Conservation (phyloP, 331 rosid species). For the Rosa hybrid region DNA sequence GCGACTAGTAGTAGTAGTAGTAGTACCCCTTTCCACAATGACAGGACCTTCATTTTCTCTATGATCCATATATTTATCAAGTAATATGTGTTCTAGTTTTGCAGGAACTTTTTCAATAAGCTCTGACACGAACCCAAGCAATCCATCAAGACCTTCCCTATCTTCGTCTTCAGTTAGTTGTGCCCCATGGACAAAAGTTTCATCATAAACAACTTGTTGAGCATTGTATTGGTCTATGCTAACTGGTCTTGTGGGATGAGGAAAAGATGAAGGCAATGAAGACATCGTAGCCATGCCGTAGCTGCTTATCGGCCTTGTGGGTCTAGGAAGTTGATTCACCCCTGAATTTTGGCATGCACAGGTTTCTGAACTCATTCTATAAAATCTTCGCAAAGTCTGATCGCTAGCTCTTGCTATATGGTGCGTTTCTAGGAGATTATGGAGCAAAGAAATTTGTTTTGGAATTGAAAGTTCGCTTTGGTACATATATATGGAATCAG, state of each 20-base stretch:
- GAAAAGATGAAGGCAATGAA: not conserved
- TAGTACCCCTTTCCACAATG: not conserved
- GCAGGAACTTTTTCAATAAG: conserved; percentile 10
- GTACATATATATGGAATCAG: not conserved
- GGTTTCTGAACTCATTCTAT: conserved; percentile 12
- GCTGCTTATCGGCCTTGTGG: conserved; percentile 18
- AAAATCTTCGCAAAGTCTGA: not conserved
- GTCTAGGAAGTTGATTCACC: conserved; percentile 19
- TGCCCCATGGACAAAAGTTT: not conserved
- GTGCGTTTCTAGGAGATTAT: not conserved
- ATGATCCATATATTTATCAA: not conserved
- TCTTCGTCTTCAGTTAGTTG: conserved; percentile 5
- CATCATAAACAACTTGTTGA: not conserved
- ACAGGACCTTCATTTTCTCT: conserved; percentile 1
- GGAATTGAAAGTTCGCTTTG: not conserved
- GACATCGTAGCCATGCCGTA: not conserved
- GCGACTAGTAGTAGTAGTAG: not conserved
- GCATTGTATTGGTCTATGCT: not conserved
- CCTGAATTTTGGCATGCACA: conserved; percentile 4
- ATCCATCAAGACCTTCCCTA: not conserved
- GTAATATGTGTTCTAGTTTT: not conserved
- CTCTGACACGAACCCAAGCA: conserved; percentile 12
- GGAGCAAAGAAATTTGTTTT: not conserved
- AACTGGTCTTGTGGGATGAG: conserved; percentile 6
- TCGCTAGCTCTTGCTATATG: not conserved